phyloP scores from a whole-genome alignment of 768 basidiomycete genomes.

The Leccinum ochraceum region DNA sequence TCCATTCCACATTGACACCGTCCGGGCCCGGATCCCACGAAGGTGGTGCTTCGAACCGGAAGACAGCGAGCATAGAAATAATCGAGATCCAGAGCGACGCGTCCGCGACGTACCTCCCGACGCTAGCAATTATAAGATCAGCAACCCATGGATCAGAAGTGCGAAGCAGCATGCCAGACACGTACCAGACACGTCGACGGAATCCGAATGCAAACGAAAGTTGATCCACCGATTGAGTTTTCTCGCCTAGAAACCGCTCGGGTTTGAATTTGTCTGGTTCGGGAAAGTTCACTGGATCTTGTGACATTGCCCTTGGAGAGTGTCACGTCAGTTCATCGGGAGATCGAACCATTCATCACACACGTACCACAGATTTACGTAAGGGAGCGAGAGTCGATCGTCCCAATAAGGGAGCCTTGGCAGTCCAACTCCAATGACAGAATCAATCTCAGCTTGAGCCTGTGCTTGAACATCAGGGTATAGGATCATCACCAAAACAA shows the following conservation, averaged over 20 bases:
- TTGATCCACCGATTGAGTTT: conserved; percentile 4
- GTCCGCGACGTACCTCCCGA: conserved; percentile 45
- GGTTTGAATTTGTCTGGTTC: conserved; percentile 34
- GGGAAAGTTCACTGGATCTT: too few species aligned
- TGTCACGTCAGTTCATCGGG: not conserved
- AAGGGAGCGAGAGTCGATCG: conserved; percentile 22
- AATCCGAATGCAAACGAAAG: conserved; percentile 34
- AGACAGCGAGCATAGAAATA: conserved; percentile 21
- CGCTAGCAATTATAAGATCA: conserved; percentile 16
- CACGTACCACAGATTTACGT: conserved; percentile 24
- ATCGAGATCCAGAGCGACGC: conserved; percentile 36
- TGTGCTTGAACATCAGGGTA: conserved; percentile 26
- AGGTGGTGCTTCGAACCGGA: conserved; percentile 14
- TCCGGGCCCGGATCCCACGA: conserved; percentile 21
- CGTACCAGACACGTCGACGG: conserved; percentile 38
- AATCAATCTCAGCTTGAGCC: conserved; percentile 23
- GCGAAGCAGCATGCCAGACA: too few species aligned
- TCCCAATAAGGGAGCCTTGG: conserved; percentile 24
- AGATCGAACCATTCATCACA: not conserved
- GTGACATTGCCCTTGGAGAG: too few species aligned
- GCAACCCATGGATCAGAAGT: not conserved
- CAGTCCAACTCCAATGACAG: conserved; percentile 19
- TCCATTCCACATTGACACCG: conserved; percentile 22
- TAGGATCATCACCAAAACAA: conserved; percentile 29
- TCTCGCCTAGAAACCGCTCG: conserved; percentile 31